Evolutionary conservation across 768 basidiomycete species (phyloP).

Genomic region (Suillus subalutaceus): DNA sequence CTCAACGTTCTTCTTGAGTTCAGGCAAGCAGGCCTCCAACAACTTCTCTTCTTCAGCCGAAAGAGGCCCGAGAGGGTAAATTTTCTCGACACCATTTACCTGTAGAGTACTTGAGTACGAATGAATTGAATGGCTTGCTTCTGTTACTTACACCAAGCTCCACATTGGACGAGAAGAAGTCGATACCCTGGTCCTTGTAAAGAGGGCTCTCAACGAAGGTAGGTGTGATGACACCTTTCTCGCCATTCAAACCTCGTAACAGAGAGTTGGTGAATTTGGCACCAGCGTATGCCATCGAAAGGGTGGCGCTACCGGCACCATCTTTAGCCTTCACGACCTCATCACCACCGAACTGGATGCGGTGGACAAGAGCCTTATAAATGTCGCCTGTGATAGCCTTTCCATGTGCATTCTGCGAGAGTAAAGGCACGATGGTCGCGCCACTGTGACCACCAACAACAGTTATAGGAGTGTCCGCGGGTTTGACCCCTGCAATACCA

Average conservation of each 20-base stretch:
- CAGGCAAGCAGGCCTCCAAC: slow-evolving; percentile 84
- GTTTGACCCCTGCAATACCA: slow-evolving; percentile 64
- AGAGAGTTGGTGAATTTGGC: slow-evolving; percentile 68
- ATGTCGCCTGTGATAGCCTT: slow-evolving; percentile 74
- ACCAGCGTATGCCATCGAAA: slow-evolving; percentile 80
- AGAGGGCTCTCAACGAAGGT: slow-evolving; percentile 91
- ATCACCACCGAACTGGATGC: slow-evolving; percentile 98
- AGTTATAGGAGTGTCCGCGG: slow-evolving; percentile 70
- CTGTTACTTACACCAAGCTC: slow-evolving; percentile 79
- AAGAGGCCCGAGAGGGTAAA: slow-evolving; percentile 80
- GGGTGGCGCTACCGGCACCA: slow-evolving; percentile 73
- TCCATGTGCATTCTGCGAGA: slow-evolving; percentile 79
- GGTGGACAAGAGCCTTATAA: slow-evolving; percentile 79
- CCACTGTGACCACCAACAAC: slow-evolving; percentile 97
- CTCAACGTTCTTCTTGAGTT: slow-evolving; percentile 97
- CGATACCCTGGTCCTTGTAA: slow-evolving; percentile 82
- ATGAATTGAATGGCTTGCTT: neutral
- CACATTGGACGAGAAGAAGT: slow-evolving; percentile 94
- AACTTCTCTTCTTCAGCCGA: slow-evolving; percentile 84
- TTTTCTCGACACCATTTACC: slow-evolving; percentile 90
- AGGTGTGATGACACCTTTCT: slow-evolving; percentile 72
- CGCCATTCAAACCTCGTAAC: slow-evolving; percentile 65
- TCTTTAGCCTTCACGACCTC: slow-evolving; percentile 99
- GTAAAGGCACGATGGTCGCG: slow-evolving; percentile 94
- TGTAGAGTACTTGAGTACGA: slow-evolving; percentile 32